These are phyloP conservation scores for Suhomyces vadensis DNA, from an alignment of 805 yeast species.

Conservation along the genomic window DNA sequence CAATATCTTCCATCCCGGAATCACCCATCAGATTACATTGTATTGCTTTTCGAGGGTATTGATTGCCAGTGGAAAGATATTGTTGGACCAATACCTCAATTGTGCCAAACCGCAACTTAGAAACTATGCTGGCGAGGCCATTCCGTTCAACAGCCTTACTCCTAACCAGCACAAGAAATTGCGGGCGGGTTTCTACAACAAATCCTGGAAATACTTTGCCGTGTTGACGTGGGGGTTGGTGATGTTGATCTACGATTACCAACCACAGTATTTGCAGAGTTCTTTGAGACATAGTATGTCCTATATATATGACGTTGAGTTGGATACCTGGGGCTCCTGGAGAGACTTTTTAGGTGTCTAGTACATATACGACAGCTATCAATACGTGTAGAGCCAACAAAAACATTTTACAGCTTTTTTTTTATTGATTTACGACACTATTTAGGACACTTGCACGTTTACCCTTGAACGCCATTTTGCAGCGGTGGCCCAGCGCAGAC, in stretches of 20 bases:
- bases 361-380: too few species aligned
- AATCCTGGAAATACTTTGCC: conserved; percentile 59
- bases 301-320: conserved; percentile 64
- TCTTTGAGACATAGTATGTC: conserved; percentile 69
- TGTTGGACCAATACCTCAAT: conserved; percentile 40
- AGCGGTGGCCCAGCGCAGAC: too few species aligned
- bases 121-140: conserved; percentile 17
- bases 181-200: conserved; percentile 21
- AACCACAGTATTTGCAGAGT: conserved; percentile 62
- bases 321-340: conserved; percentile 51
- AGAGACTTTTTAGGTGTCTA: conserved; percentile 41
- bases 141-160: conserved; percentile 29
- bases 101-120: conserved; percentile 36
- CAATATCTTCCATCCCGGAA: conserved; percentile 45
- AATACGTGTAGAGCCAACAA: too few species aligned
- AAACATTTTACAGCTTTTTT: too few species aligned
- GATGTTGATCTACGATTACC: conserved; percentile 66
- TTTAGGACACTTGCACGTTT: too few species aligned
- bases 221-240: conserved; percentile 71
- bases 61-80: conserved; percentile 58
- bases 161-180: conserved; percentile 35
- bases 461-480: too few species aligned
- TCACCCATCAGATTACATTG: conserved; percentile 72
- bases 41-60: conserved; percentile 71
- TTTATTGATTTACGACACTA: too few species aligned